Evolutionary conservation across 2,329 filamentous ascomycete species (phyloP), one percentile per base, ranked within the genome.

Genomic region (Clonostachys rhizophaga): DNA sequence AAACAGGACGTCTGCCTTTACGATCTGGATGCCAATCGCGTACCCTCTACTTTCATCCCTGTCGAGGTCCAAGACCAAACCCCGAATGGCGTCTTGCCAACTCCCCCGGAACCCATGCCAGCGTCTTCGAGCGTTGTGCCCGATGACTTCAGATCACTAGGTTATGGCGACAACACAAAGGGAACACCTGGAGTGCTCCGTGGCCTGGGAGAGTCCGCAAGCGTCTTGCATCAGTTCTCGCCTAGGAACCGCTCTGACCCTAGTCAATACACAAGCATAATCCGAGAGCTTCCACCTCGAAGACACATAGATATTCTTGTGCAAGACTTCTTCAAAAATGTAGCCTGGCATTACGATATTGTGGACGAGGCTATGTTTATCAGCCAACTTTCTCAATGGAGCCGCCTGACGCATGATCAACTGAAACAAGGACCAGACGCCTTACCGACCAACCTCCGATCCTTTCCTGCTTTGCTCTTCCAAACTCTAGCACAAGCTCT

Each of bases 311-410:
- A 47, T 3, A 50, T 42, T 33, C 45, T 50, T 3, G 48, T 50
- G 42, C 24, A 35, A 13, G 34, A 35, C 11, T 50, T 50, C 45
- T 50, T 47, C 42, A 33, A 20, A 39, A 47, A 50, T 14, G 36
- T 50, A 10, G 42, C 42, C 42, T 50, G 48, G 48, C 48, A 50
- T 13, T 50, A 47, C 43, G 48, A 50, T 35, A 44, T 50, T 30
- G 39, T 50, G 14, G 48, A 50, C 37, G 48, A 50, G 34, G 20
- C 18, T 17, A 43, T 40, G n/a, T 50, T 50, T 35, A 24, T 24
- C 12, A 24, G 35, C n/a, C 34, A 50, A 39, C 48, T 50, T 14
- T 42, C 16, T 16, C 5, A 16, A 12, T 50, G 48, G 48, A 40
- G 34, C 13, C 17, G 40, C 17, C 39, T 50, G 14, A 39, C 48